Evolutionary conservation across 2,329 filamentous ascomycete species (phyloP), one percentile per base, ranked within the genome.

Genomic region (Cyanodermella asteris): DNA sequence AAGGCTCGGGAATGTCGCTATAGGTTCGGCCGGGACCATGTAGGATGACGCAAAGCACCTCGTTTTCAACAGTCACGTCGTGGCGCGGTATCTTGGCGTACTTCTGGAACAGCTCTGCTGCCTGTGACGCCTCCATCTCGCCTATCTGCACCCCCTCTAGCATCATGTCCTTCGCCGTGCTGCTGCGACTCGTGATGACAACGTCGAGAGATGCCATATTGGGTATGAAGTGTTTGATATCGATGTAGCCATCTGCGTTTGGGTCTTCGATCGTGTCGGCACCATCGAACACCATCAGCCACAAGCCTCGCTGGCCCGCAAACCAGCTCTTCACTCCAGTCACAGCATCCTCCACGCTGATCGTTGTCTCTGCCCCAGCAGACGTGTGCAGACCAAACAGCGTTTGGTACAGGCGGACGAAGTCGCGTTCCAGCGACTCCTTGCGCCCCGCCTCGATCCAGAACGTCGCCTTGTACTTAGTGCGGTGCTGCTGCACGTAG

Each of bases 391-490:
- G 10, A 5, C 20, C 25, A 23, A 30, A 35, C 13, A 39, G 28
- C 13, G 24, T 22, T 18, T 31, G 30, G 24, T 38, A 35, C n/a
- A 39, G 16, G 19, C 27, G 24, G 10, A 35, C 16, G 24, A 33
- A 34, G 31, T 38, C 37, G 16, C 36, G 33, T 29, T 38, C 35
- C 7, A 37, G 24, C 19, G 35, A 30, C 24, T 35, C 34, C n/a
- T 35, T 35, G 18, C 28, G 28, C 4, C 35, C 32, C 9, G 37
- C 34, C 26, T 39, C 34, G 7, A 40, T 30, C 37, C 36, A 38
- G 26, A 39, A 37, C 3, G 25, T 32, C 5, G 36, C n/a, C 18
- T 20, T 8, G 18, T 20, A 20, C 8, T 20, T n/a, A n/a, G 18
- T 20, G 18, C 18, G n/a, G 18, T n/a, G n/a, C 18, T n/a, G 8